phyloP scores from a whole-genome alignment of 2,329 filamentous ascomycete genomes.

The Colletotrichum sp. region DNA sequence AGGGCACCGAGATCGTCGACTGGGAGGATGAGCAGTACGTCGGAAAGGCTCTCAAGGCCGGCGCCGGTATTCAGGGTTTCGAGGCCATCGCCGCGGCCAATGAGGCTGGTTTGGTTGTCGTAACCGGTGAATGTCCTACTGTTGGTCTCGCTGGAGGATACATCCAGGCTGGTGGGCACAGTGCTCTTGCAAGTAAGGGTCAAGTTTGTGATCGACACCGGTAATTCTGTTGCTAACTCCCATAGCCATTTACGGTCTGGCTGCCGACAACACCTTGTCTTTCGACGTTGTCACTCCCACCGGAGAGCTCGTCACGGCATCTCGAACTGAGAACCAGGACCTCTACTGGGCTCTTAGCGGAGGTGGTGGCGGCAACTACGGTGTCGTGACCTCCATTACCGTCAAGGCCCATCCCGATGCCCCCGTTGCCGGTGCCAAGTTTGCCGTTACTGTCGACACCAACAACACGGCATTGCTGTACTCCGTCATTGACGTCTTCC shows the following conservation, averaged over 20 bases:
- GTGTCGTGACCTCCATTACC: constrained; percentile 60
- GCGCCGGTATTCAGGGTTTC: constrained; percentile 56
- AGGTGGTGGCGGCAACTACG: constrained; percentile 47
- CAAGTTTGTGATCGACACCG: constrained; percentile 20
- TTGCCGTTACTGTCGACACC: constrained; percentile 46
- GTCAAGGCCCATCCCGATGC: constrained; percentile 52
- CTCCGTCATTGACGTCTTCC: constrained; percentile 29
- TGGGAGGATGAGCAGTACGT: constrained; percentile 39
- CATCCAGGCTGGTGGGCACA: constrained; percentile 59
- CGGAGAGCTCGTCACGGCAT: constrained; percentile 55
- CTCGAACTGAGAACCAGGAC: constrained; percentile 57
- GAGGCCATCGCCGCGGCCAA: constrained; percentile 48
- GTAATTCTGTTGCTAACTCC: not conserved
- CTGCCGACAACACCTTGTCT: constrained; percentile 65
- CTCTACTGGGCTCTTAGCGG: constrained; percentile 71
- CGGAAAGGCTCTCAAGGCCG: constrained; percentile 57
- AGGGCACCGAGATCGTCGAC: constrained; percentile 42
- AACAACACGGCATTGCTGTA: constrained; percentile 37
- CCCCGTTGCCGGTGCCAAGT: constrained; percentile 31
- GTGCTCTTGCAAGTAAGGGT: constrained; percentile 40
- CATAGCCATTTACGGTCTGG: constrained; percentile 55
- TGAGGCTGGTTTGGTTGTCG: constrained; percentile 41
- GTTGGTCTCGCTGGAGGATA: constrained; percentile 62
- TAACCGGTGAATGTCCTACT: constrained; percentile 53
- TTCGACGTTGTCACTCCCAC: constrained; percentile 60